Evolutionary conservation across 805 yeast genomes (phyloP).

Genomic region (Starmera quercuum): DNA sequence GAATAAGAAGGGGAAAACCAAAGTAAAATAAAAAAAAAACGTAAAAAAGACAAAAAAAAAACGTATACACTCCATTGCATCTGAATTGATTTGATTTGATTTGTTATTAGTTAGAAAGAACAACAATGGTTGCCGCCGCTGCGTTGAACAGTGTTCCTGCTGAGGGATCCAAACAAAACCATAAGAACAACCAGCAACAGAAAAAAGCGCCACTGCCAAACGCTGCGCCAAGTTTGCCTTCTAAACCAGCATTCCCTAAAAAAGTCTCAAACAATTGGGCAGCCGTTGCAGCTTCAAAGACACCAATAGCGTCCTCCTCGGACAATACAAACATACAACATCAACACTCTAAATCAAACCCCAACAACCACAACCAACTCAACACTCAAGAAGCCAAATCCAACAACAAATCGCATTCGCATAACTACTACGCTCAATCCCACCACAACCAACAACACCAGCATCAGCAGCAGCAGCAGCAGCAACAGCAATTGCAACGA

Average conservation of each 20-base stretch:
- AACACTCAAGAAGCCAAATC: not conserved
- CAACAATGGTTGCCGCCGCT: not conserved
- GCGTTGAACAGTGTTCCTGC: not conserved
- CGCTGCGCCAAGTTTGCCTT: not conserved
- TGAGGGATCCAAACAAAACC: not conserved
- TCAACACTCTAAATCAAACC: not conserved
- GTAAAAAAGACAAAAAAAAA: not conserved
- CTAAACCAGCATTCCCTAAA: not conserved
- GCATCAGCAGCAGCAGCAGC: not conserved
- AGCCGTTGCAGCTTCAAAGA: not conserved
- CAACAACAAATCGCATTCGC: too few species aligned
- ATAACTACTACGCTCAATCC: too few species aligned
- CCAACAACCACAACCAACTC: not conserved
- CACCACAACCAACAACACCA: not conserved
- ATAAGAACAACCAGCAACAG: not conserved
- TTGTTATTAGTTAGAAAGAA: not conserved
- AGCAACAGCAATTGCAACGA: not conserved
- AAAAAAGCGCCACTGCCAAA: not conserved
- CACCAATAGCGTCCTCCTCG: not conserved
- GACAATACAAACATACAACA: not conserved
- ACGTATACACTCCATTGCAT: not conserved
- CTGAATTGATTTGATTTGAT: not conserved
- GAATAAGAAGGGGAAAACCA: too few species aligned
- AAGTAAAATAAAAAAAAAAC: not conserved
- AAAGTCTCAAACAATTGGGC: not conserved